These are phyloP conservation scores for Amphibolis antarctica DNA, from an alignment of 106 monocot species.

Conservation along the genomic window DNA sequence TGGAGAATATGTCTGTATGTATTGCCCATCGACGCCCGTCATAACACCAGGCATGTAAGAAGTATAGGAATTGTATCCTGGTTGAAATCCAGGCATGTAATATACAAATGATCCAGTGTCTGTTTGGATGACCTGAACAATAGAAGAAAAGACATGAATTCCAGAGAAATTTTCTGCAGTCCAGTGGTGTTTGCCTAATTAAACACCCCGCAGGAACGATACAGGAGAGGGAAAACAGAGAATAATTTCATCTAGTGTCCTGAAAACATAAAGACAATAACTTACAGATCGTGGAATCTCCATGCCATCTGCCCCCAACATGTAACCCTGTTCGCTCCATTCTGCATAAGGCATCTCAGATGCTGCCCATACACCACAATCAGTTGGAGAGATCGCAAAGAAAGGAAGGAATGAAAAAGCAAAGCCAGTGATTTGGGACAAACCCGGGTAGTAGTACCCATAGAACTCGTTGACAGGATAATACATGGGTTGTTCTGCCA, in stretches of 20 bases:
- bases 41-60: slow-evolving; percentile 26
- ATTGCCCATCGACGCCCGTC: slow-evolving; percentile 57
- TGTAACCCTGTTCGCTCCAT: slow-evolving; percentile 38
- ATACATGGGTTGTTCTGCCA: slow-evolving; percentile 35
- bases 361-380: slow-evolving; percentile 8
- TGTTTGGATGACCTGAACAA: slow-evolving; percentile 45
- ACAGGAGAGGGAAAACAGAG: not conserved
- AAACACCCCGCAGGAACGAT: no score
- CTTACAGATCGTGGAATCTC: slow-evolving; percentile 51
- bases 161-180: no score
- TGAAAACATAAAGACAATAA: not conserved
- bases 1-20: slow-evolving; percentile 32
- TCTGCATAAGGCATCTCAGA: slow-evolving; percentile 25
- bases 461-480: slow-evolving; percentile 31
- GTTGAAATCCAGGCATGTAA: slow-evolving; percentile 43
- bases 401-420: not conserved
- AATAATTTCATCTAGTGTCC: not conserved
- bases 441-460: slow-evolving; percentile 83
- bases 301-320: slow-evolving; percentile 24
- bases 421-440: not conserved
- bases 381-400: not conserved
- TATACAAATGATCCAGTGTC: slow-evolving; percentile 54
- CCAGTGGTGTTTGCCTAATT: no score
- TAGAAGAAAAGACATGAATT: not conserved
- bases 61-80: slow-evolving; percentile 39